Base-by-base conservation (phyloP, 2,329 filamentous ascomycete species). In the Aspergillus sp. region DNA sequence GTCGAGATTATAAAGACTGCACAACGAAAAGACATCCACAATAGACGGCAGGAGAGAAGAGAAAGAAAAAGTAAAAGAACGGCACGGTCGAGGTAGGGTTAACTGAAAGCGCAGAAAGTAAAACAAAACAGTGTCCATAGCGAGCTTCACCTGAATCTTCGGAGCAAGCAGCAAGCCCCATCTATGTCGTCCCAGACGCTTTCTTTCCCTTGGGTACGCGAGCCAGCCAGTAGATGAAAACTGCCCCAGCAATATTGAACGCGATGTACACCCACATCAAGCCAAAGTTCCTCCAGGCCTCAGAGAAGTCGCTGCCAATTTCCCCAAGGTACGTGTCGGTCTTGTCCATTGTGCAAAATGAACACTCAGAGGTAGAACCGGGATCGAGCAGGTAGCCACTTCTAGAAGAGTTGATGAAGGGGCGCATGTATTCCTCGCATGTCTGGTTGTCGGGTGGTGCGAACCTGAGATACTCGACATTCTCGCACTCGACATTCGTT, bases 371-470 rank as follows among this genome's bases (percentile, higher is more conserved):
- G 0, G 79, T 84, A 1, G 81, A 79, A 6, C 72, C 64, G 0
- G 75, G 74, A 61, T 85, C 77, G 57, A 77, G 70, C 5, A 85
- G 72, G 1, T 73, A 73, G 11, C 82, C 83, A 6, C 76, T 71
- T 15, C 50, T 13, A 0, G 71, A 70, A 0, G 23, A 22, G 0
- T 62, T 30, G 2, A 82, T 75, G 67, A 79, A 84, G 0, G 68
- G 46, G 0, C 60, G 54, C 69, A 85, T 73, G 69, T 84, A 85
- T 0, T 83, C 69, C 1, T 71, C 66, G 68, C 91, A 94, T 0
- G 88, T 90, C 69, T 86, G 78, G 15, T 84, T 85, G 0, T 82
- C 72, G 0, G 90, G 89, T 0, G 87, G 80, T 8, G 66, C 43
- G 47, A 78, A 69, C 28, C 60, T 59, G 25, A 77, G 63, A 41